phyloP scores from a whole-genome alignment of 768 basidiomycete species.

The Boletus subparvulus region DNA sequence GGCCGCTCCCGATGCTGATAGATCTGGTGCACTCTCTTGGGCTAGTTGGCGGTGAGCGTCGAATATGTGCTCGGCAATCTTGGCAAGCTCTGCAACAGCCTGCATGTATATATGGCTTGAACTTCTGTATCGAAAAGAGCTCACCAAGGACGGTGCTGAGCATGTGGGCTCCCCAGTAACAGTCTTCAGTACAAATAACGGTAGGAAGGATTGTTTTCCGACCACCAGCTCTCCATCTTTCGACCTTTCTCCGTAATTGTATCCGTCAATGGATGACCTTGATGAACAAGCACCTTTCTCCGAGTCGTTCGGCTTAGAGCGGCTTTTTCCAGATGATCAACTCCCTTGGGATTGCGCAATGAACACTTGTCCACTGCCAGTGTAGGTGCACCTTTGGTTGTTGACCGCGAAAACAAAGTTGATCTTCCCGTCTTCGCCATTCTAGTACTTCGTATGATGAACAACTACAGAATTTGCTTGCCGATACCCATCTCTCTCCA shows the following conservation, averaged over 20 bases:
- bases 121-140: background rate
- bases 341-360: background rate
- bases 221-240: background rate
- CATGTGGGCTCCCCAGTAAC: background rate
- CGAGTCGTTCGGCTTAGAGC: background rate
- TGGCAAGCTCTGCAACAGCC: background rate
- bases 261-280: background rate
- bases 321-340: background rate
- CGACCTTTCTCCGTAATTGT: background rate
- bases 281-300: background rate
- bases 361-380: background rate
- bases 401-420: background rate
- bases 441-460: background rate
- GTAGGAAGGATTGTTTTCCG: background rate
- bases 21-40: background rate
- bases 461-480: background rate
- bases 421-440: background rate
- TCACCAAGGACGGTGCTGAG: background rate
- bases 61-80: background rate
- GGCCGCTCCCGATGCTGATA: background rate
- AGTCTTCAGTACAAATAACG: background rate
- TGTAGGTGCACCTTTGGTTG: constrained; percentile 1
- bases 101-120: background rate
- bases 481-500: background rate
- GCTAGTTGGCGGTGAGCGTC: no score